Percentiles rank a stretch among this genome's conserved stretches.
These are phyloP conservation scores for Parietaria judaica DNA, from an alignment of 306 rosid species.

Conservation along the genomic window DNA sequence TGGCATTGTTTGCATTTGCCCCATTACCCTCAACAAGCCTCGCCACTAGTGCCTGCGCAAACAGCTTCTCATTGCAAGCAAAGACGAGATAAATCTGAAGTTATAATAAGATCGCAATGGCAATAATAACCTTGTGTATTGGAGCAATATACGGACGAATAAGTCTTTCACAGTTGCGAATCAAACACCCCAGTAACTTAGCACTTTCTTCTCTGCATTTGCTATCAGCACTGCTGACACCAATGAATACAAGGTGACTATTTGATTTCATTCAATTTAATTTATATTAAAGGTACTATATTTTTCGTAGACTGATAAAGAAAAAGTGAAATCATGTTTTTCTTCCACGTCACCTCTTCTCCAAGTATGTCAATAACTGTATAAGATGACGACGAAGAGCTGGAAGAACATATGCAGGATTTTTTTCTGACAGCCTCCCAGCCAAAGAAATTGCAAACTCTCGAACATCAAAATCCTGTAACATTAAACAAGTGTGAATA, in stretches of 20 bases:
- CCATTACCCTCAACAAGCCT: constrained; percentile 66
- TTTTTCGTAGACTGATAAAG: background rate
- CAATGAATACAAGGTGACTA: constrained; percentile 29
- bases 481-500: background rate
- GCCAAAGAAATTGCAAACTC: constrained; percentile 90
- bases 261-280: background rate
- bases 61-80: constrained; percentile 24
- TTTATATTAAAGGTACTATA: background rate
- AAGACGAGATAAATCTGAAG: background rate
- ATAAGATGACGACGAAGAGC: constrained; percentile 99
- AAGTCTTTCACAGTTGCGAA: constrained; percentile 89
- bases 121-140: constrained; percentile 66
- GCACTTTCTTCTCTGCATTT: constrained; percentile 99
- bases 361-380: constrained; percentile 82
- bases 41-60: constrained; percentile 79
- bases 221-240: constrained; percentile 93
- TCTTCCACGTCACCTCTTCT: constrained; percentile 64
- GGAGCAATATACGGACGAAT: constrained; percentile 95
- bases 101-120: constrained; percentile 12
- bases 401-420: constrained; percentile 98
- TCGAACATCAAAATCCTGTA: constrained; percentile 91
- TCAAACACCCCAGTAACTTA: constrained; percentile 87
- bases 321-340: background rate
- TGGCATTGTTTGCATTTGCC: constrained; percentile 67
- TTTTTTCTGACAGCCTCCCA: constrained; percentile 93